phyloP scores from a whole-genome alignment of 257 asterid genomes.

The Fraxinus excelsior region DNA sequence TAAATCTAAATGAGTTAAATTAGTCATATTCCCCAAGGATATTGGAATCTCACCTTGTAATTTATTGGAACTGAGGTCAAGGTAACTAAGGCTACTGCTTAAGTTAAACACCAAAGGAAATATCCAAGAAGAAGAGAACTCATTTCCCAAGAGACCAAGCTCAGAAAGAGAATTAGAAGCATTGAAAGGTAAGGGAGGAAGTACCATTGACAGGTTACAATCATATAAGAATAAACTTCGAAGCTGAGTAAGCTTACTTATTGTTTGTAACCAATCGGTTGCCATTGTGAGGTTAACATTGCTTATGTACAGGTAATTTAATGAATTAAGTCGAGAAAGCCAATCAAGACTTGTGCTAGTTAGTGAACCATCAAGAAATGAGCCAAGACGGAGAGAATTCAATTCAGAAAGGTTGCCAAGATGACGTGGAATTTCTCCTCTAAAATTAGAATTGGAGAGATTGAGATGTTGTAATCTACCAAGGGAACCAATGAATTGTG shows the following conservation, averaged over 20 bases:
- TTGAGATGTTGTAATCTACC: not conserved
- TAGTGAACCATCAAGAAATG: not conserved
- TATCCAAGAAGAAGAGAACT: not conserved
- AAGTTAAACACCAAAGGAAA: slow-evolving; percentile 20
- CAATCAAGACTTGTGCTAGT: slow-evolving; percentile 16
- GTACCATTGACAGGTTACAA: not conserved
- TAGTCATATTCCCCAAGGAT: not conserved
- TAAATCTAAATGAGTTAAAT: not conserved
- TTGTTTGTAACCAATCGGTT: slow-evolving; percentile 13
- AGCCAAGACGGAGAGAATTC: not conserved
- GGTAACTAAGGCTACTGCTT: not conserved
- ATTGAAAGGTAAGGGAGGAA: not conserved
- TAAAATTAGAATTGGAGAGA: not conserved
- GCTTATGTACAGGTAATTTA: not conserved
- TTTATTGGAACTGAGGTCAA: not conserved
- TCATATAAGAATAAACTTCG: not conserved
- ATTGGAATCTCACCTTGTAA: slow-evolving; percentile 14
- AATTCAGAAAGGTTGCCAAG: not conserved
- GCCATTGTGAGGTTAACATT: not conserved
- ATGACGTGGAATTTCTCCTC: not conserved
- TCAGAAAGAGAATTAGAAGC: slow-evolving; percentile 1
- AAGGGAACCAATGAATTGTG: not conserved
- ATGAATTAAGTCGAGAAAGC: slow-evolving; percentile 4
- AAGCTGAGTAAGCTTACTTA: not conserved
- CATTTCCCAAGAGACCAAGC: not conserved